Evolutionary conservation across 2,329 filamentous ascomycete genomes (phyloP).

Genomic region (Monilinia laxa): DNA sequence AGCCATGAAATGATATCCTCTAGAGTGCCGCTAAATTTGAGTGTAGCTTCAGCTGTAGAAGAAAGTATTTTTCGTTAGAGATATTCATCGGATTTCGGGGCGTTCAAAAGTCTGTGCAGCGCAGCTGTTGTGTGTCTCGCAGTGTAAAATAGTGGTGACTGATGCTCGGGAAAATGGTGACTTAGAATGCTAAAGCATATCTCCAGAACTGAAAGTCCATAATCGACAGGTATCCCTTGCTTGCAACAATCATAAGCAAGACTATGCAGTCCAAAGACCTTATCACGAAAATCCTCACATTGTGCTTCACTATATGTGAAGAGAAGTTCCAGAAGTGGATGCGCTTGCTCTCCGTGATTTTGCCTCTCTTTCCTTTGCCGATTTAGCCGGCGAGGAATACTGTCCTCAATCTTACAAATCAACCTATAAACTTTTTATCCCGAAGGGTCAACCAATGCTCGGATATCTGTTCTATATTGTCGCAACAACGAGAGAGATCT

Average conservation of each 20-base stretch:
- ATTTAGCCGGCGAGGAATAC: background rate
- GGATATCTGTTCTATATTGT: background rate
- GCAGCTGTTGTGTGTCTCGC: constrained; percentile 1
- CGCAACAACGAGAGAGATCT: constrained; percentile 1
- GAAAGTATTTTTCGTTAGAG: background rate
- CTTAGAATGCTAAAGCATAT: background rate
- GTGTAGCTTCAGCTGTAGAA: background rate
- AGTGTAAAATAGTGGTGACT: background rate
- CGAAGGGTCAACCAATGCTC: constrained; percentile 4
- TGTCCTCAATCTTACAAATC: background rate
- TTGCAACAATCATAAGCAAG: background rate
- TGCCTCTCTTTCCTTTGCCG: background rate
- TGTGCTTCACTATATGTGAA: background rate
- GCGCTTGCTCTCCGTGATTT: background rate
- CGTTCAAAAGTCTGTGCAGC: background rate
- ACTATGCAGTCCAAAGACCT: background rate
- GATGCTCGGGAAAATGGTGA: background rate
- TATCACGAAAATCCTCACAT: constrained; percentile 1
- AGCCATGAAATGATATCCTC: background rate
- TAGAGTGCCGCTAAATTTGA: background rate
- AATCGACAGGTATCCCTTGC: background rate
- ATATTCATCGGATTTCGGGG: background rate
- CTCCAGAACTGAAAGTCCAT: background rate
- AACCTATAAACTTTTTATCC: background rate
- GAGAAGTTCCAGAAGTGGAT: background rate